A percentile compares a stretch with the other conserved stretches of the same genome.
Conservation (phyloP, 306 rosid species). For the Medicago arabica region DNA sequence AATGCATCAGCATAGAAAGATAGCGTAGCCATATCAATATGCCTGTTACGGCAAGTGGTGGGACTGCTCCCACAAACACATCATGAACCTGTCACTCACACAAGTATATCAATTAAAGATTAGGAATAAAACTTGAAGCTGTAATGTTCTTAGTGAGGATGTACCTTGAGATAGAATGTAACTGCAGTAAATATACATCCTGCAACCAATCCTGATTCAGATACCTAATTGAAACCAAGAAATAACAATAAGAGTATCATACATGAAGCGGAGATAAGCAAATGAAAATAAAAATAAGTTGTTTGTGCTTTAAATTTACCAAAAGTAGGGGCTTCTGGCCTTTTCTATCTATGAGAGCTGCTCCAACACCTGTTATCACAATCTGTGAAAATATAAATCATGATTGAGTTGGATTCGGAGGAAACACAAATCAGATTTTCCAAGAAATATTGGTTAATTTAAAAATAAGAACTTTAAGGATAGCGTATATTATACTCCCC, state of each 20-base stretch:
- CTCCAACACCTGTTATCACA: conserved; percentile 70
- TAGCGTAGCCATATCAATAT: too few species aligned
- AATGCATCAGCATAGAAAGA: too few species aligned
- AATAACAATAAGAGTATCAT: conserved; percentile 26
- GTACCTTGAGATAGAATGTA: conserved; percentile 84
- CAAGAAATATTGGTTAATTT: conserved; percentile 18
- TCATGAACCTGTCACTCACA: conserved; percentile 59
- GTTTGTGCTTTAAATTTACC: conserved; percentile 48
- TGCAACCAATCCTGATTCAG: conserved; percentile 72
- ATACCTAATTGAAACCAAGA: conserved; percentile 59
- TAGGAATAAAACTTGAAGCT: conserved; percentile 20
- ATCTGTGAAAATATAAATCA: conserved; percentile 53
- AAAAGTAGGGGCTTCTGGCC: conserved; percentile 89
- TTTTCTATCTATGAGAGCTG: conserved; percentile 64
- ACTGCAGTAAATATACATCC: conserved; percentile 68
- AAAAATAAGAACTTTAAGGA: conserved; percentile 67
- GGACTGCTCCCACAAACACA: conserved; percentile 53
- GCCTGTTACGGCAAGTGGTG: conserved; percentile 67
- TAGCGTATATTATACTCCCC: conserved; percentile 71
- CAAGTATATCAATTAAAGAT: conserved; percentile 30
- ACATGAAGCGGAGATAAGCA: conserved; percentile 28
- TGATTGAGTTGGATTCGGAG: neutral
- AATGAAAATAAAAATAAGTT: conserved; percentile 16
- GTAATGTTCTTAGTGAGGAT: neutral
- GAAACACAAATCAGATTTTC: neutral